Evolutionary conservation across 2,329 filamentous ascomycete species (phyloP), one percentile per base, ranked within the genome.

Genomic region (Exophiala phaeomuriformis): DNA sequence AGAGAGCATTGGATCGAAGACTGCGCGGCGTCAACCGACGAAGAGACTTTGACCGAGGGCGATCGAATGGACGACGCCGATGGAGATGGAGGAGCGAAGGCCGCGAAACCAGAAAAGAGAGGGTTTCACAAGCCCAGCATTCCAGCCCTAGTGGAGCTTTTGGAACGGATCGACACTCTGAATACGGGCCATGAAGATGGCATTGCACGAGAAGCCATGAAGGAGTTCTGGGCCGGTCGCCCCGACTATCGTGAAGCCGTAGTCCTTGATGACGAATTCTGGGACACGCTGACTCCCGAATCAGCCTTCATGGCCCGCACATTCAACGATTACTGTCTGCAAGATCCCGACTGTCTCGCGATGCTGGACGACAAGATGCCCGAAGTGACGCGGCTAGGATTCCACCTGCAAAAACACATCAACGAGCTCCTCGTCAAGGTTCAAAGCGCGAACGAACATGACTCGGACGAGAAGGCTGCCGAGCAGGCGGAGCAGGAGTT

Each of bases 1-100:
- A 83, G 86, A 57, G 90, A 96, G 66, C 82, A 89, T n/a, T 98
- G 93, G 93, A 91, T 98, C 57, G 91, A 97, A 66, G 89, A 97
- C 65, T 96, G 90, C 64, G 90, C 87, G 4, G 85, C 85, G n/a
- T 52, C 57, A 0, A 32, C 50, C 12, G 56, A 61, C 10, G 65
- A 65, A 35, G 66, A 68, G 51, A 37, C 47, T 19, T 19, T 19
- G 19, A 19, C 19, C 19, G 19, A 19, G 19, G 12, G 6, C 4
- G 39, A 27, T 3, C 12, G 28, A 27, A 27, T 6, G 3, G 12
- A 41, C 5, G 39, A 41, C 4, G 19, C 39, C 10, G 39, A 41
- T 35, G 48, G 43, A 7, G 19, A 19, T 19, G 19, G 19, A 19
- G 19, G 19, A 19, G 19, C 19, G 19, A 19, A 19, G 19, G 52